Evolutionary conservation across 2,329 filamentous ascomycete species (phyloP), one percentile per base, ranked within the genome.

Genomic region (Penicillium freii): DNA sequence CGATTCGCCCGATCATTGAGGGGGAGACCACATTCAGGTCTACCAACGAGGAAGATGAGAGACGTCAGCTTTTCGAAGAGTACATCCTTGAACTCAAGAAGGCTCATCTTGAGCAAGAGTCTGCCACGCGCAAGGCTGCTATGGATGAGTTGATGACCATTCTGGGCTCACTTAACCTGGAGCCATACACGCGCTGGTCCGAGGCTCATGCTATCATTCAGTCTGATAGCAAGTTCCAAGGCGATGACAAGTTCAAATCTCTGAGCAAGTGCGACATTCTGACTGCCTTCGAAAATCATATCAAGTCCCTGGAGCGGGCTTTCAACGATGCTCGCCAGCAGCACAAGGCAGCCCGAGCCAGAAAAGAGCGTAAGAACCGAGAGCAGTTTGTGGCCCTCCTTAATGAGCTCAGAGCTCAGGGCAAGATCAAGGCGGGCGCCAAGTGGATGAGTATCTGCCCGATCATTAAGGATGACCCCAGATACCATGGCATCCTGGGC

Each of bases 11-110:
- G 10, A 95, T 97, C 63, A 91, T 99, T 61, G 91, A 97, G 75
- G 89, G 89, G 49, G 94, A 99, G 80, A 94, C 91, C 47, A 94
- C 96, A 58, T 99, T 97, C 79, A 88, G 92, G 67, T 93, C 92
- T 31, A 93, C 92, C 43, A 89, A 89, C 66, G 84, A 93, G 71
- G 94, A 99, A 67, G 83, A 85, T 57, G 94, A 97, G 79, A 88
- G 92, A 56, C 88, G 90, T 60, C 88, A 92, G 71, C 82, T 99
- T 48, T 99, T 97, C 69, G 90, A 96, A 69, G 94, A 97, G 74
- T 99, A 99, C 76, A 86, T 96, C 57, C 76, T 87, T 60, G 88
- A 92, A 53, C 85, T 97, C 43, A 93, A 90, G 75, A 94, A 91
- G 73, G 79, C 83, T 7, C 86, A 97, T 71, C 79, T 87, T 19